These are phyloP conservation scores for Aspergillus pseudoterreus DNA, from an alignment of 2,329 filamentous ascomycete genomes.

Conservation along the genomic window DNA sequence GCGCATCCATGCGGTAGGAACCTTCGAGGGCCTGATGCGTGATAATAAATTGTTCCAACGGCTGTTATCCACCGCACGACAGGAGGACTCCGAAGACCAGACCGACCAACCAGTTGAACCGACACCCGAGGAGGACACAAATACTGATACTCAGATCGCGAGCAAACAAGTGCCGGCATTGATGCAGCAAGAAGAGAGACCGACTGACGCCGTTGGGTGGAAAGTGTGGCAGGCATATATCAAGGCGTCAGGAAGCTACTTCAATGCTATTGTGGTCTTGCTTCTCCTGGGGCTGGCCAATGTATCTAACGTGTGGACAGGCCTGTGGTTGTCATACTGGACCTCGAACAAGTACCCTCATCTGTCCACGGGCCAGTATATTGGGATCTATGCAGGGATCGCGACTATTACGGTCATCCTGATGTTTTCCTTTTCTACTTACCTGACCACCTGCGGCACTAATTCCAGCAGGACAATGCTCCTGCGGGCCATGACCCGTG, in stretches of 20 bases:
- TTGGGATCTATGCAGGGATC: slow-evolving; percentile 66
- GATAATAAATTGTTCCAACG: slow-evolving; percentile 73
- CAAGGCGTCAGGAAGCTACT: slow-evolving; percentile 65
- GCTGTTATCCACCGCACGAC: slow-evolving; percentile 59
- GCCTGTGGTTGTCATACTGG: slow-evolving; percentile 93
- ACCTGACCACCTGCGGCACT: slow-evolving; percentile 68
- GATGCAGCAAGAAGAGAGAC: slow-evolving; percentile 54
- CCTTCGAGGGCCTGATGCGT: slow-evolving; percentile 81
- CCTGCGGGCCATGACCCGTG: slow-evolving; percentile 71
- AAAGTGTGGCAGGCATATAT: slow-evolving; percentile 76
- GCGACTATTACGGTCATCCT: slow-evolving; percentile 61
- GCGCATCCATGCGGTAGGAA: slow-evolving; percentile 74
- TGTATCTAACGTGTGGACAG: slow-evolving; percentile 80
- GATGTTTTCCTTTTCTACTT: slow-evolving; percentile 68
- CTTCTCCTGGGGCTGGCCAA: slow-evolving; percentile 68
- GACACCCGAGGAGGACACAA: slow-evolving; percentile 9
- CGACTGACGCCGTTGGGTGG: slow-evolving; percentile 74
- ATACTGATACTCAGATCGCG: neutral
- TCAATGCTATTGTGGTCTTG: slow-evolving; percentile 59
- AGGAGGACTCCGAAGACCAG: slow-evolving; percentile 47
- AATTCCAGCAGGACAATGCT: slow-evolving; percentile 79
- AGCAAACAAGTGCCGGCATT: slow-evolving; percentile 23
- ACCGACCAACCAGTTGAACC: slow-evolving; percentile 39
- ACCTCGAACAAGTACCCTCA: slow-evolving; percentile 69
- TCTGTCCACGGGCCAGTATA: slow-evolving; percentile 65